phyloP scores from a whole-genome alignment of 1,139 yeast genomes.

The Meyerozyma carpophila region DNA sequence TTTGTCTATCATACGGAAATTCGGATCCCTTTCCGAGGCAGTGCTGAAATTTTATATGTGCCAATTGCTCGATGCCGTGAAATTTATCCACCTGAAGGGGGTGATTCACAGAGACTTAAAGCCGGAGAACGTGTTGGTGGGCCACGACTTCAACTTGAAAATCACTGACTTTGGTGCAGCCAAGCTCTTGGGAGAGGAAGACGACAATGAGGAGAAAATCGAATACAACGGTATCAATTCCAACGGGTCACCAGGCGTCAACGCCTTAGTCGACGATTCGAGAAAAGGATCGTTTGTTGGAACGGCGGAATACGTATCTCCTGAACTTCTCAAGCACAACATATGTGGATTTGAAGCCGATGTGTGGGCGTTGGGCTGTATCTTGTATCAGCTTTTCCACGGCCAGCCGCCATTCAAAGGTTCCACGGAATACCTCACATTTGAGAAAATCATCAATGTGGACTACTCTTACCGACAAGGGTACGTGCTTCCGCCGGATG shows the following conservation, averaged over 20 bases:
- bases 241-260: constrained; percentile 7
- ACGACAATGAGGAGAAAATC: constrained; percentile 24
- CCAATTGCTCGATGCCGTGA: constrained; percentile 83
- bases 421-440: constrained; percentile 87
- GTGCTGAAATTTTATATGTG: constrained; percentile 49
- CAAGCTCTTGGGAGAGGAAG: constrained; percentile 54
- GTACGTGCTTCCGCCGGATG: constrained; percentile 55
- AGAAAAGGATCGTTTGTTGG: constrained; percentile 73
- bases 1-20: constrained; percentile 52
- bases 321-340: constrained; percentile 82
- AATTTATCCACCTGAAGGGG: constrained; percentile 77
- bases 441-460: constrained; percentile 82
- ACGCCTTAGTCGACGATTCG: not conserved
- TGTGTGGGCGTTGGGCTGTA: constrained; percentile 96
- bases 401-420: constrained; percentile 98
- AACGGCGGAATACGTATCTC: constrained; percentile 73
- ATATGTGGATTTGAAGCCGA: constrained; percentile 85
- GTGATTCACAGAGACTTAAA: constrained; percentile 91
- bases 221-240: constrained; percentile 29
- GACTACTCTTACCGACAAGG: constrained; percentile 82
- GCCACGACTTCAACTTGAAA: constrained; percentile 73
- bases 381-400: constrained; percentile 85
- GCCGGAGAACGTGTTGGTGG: constrained; percentile 88
- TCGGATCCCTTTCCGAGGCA: constrained; percentile 51
- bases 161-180: constrained; percentile 99